Percentiles rank a stretch among this genome's conserved stretches.
Evolutionary conservation across 2,329 filamentous ascomycete species (phyloP).

Genomic region (Parafenestella ontariensis): DNA sequence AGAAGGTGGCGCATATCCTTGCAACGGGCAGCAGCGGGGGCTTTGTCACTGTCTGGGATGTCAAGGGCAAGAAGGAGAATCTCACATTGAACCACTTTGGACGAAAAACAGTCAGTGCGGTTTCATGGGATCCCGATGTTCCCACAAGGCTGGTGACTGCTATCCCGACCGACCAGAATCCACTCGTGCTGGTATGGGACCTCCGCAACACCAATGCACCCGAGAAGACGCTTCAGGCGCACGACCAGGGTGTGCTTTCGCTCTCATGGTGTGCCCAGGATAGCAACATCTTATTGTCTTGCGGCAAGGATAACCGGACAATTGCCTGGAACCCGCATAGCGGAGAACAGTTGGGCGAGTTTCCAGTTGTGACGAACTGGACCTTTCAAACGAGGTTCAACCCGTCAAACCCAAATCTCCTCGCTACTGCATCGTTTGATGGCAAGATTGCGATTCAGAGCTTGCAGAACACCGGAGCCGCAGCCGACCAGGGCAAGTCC

Average conservation of each 20-base stretch:
- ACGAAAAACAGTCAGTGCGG: constrained; percentile 90
- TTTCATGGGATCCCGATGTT: constrained; percentile 95
- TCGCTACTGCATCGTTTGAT: constrained; percentile 95
- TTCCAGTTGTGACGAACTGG: constrained; percentile 99
- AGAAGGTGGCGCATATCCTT: constrained; percentile 94
- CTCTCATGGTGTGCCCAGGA: constrained; percentile 96
- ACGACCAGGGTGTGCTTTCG: constrained; percentile 91
- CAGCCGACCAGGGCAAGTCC: constrained; percentile 66
- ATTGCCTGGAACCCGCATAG: constrained; percentile 96
- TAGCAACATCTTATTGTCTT: constrained; percentile 85
- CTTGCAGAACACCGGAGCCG: constrained; percentile 88
- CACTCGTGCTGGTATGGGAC: constrained; percentile 92
- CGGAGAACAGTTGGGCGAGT: constrained; percentile 85
- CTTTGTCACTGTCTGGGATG: constrained; percentile 97
- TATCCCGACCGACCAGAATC: constrained; percentile 85
- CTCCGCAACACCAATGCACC: constrained; percentile 94
- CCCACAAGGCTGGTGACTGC: constrained; percentile 93
- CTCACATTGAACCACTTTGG: constrained; percentile 89
- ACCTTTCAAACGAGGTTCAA: constrained; percentile 96
- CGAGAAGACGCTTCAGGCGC: constrained; percentile 85
- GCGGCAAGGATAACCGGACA: constrained; percentile 94
- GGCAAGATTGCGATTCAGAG: constrained; percentile 95
- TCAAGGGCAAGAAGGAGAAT: constrained; percentile 97
- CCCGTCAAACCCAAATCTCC: constrained; percentile 87
- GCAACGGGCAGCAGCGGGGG: constrained; percentile 92